Base-by-base conservation (phyloP, 2,329 filamentous ascomycete species). In the Epichloe aotearoae region DNA sequence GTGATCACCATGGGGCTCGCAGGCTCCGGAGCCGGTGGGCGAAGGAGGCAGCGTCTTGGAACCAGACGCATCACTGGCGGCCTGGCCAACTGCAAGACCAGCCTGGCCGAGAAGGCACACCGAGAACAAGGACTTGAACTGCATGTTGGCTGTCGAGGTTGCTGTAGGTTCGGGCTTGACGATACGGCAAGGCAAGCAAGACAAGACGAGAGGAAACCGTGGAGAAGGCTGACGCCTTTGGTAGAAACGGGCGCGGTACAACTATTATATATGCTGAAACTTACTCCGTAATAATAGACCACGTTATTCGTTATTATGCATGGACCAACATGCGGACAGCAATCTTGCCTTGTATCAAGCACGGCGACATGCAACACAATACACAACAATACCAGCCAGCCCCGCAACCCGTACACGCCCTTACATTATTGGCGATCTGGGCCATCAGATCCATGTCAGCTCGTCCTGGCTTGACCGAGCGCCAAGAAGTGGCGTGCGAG, bases 11-110 rank as follows among this genome's bases (percentile, higher is more conserved):
- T 56, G 53, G 3, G 52, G 52, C 42, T 53, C 50, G 50, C 56
- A 58, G 37, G 45, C 26, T 34, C 53, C 51, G 8, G 54, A 56
- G 4, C 50, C 51, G 0, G 55, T 57, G 3, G 56, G 57, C 23
- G 57, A 58, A 23, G 55, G 57, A 8, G 53, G 54, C 50, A 56
- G 33, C n/a, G 46, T 47, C 38, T 49, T 47, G 34, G 41, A 38
- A 33, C 26, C 11, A 19, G 50, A 20, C 14, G n/a, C 39, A 2
- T 37, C 12, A 3, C 39, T 39, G 11, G 19, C 51, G 19, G 44
- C 42, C 49, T 53, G 52, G 37, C 49, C 54, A 7, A 47, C 44
- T 5, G 36, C 49, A 17, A 53, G 26, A 6, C 37, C 54, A 37
- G 49, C 52, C 49, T 53, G 49, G 46, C 55, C 48, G 26, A 56